Conservation (phyloP, 805 yeast species). For the Lipomyces anomalus region DNA sequence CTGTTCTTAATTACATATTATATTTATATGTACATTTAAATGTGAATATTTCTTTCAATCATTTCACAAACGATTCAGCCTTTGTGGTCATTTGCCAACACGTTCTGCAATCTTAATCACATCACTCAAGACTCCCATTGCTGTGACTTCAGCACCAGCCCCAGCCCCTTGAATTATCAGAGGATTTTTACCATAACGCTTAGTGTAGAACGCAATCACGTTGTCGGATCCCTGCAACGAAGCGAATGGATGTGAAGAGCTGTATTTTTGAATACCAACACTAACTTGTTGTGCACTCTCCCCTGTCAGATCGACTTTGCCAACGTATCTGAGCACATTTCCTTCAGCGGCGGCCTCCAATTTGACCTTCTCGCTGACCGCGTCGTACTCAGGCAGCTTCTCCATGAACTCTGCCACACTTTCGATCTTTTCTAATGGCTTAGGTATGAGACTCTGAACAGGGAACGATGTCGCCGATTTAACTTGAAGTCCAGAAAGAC, state of each 20-base stretch:
- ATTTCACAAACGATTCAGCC: not conserved
- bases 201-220: slow-evolving; percentile 84
- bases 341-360: slow-evolving; percentile 73
- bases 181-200: slow-evolving; percentile 82
- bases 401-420: slow-evolving; percentile 47
- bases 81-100: slow-evolving; percentile 33
- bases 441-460: slow-evolving; percentile 88
- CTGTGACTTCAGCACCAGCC: slow-evolving; percentile 72
- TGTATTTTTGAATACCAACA: slow-evolving; percentile 82
- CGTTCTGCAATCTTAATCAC: slow-evolving; percentile 87
- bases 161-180: slow-evolving; percentile 97
- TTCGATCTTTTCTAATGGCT: slow-evolving; percentile 65
- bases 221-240: slow-evolving; percentile 93
- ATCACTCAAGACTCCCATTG: slow-evolving; percentile 92
- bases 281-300: slow-evolving; percentile 47
- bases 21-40: too few species aligned
- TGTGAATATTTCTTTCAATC: too few species aligned
- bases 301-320: slow-evolving; percentile 64
- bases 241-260: slow-evolving; percentile 89
- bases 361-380: slow-evolving; percentile 68
- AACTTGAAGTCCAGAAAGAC: slow-evolving; percentile 81
- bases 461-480: slow-evolving; percentile 89
- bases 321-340: slow-evolving; percentile 90
- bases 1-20: too few species aligned
- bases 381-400: slow-evolving; percentile 77